phyloP scores from a whole-genome alignment of 345 rosid species.

The Hibiscus trionum region DNA sequence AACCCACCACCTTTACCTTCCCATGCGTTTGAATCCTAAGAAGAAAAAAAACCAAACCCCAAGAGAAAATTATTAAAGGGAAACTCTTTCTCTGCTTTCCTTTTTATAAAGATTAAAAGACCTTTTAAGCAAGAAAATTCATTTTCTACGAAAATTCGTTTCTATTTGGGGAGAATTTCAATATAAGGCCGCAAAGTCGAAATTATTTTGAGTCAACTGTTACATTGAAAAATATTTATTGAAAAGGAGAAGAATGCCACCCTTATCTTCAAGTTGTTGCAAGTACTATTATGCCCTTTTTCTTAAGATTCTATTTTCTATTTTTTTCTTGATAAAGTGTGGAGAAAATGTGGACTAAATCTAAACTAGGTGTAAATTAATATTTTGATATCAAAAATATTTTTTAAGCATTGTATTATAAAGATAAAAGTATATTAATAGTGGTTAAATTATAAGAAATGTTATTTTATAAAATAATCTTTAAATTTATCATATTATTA shows the following conservation, averaged over 20 bases:
- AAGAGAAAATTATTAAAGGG: background rate
- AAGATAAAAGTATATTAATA: too few relatives aligned
- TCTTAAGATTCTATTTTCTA: too few relatives aligned
- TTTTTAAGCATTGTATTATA: too few relatives aligned
- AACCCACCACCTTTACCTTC: background rate
- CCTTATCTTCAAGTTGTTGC: background rate
- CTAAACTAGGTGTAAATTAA: too few relatives aligned
- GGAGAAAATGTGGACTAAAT: too few relatives aligned
- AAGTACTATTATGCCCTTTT: background rate
- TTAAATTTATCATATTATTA: too few relatives aligned
- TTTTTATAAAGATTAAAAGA: background rate
- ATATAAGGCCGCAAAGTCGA: background rate
- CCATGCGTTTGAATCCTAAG: background rate
- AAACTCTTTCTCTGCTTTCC: conserved; percentile 1
- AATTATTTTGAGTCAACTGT: background rate
- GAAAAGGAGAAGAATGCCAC: background rate
- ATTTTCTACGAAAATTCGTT: conserved; percentile 6
- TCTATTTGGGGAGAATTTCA: background rate
- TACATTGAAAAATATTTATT: background rate
- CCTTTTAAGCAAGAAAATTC: background rate
- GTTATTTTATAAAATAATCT: too few relatives aligned
- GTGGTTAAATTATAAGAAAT: too few relatives aligned
- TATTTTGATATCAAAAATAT: too few relatives aligned
- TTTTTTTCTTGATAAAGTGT: too few relatives aligned
- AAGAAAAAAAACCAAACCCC: background rate